Percentiles rank a stretch among this genome's conserved stretches.
phyloP scores from a whole-genome alignment of 495 filamentous ascomycete species.

The Oleoguttula mirabilis region DNA sequence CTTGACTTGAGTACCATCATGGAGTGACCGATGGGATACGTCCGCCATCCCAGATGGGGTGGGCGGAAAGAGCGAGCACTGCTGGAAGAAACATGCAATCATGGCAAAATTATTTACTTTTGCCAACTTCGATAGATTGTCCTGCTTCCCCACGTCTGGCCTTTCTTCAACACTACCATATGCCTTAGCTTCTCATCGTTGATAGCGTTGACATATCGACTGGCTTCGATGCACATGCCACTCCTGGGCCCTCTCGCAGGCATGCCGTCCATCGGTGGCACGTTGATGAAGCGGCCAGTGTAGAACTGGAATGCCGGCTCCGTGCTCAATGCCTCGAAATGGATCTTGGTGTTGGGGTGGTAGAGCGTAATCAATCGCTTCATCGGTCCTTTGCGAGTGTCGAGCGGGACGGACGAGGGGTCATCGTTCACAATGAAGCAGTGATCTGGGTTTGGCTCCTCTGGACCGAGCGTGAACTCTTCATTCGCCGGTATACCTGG shows the following conservation, averaged over 20 bases:
- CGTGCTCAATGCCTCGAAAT: conserved; percentile 75
- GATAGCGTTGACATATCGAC: conserved; percentile 76
- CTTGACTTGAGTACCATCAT: conserved; percentile 65
- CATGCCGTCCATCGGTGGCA: conserved; percentile 54
- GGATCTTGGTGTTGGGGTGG: conserved; percentile 57
- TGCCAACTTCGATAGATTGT: conserved; percentile 76
- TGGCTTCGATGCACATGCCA: conserved; percentile 85
- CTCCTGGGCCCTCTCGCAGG: conserved; percentile 51
- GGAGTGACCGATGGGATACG: no score
- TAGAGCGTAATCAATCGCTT: conserved; percentile 52
- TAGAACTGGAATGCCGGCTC: conserved; percentile 97
- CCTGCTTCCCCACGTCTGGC: conserved; percentile 62
- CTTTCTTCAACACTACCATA: conserved; percentile 67
- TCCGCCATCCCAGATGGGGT: no score
- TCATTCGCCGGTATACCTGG: conserved; percentile 49
- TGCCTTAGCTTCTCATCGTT: conserved; percentile 68
- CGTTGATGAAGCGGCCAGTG: conserved; percentile 70
- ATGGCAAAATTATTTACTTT: no score
- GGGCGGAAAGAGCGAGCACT: no score
- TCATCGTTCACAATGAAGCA: conserved; percentile 69
- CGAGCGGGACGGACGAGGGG: conserved; percentile 51
- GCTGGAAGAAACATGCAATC: no score
- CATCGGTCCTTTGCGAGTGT: conserved; percentile 59
- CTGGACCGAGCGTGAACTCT: conserved; percentile 54
- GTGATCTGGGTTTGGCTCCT: conserved; percentile 70